Percentiles rank a stretch among this genome's conserved stretches.
Evolutionary conservation across 2,329 filamentous ascomycete genomes (phyloP).

Genomic region (Fusarium incarnatum): DNA sequence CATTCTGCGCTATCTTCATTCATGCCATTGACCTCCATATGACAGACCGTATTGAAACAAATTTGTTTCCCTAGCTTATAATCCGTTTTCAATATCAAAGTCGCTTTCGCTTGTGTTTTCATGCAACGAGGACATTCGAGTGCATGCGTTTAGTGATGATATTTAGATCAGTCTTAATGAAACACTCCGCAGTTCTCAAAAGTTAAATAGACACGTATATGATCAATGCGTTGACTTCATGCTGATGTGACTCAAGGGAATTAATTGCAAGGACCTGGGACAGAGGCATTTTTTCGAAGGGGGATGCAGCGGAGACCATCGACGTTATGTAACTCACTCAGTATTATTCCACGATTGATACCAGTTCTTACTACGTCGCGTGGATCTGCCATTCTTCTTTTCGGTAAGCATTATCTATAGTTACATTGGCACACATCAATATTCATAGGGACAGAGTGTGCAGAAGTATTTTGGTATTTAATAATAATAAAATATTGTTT

Average conservation of each 20-base stretch:
- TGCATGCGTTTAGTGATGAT: fast-evolving
- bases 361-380: too few species aligned
- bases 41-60: neutral
- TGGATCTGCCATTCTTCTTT: too few species aligned
- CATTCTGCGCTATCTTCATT: neutral
- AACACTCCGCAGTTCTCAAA: neutral
- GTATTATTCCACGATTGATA: too few species aligned
- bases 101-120: fast-evolving
- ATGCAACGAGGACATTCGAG: neutral
- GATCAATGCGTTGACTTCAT: neutral
- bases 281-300: neutral
- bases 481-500: too few species aligned
- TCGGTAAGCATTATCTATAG: too few species aligned
- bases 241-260: neutral
- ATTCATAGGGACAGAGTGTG: too few species aligned
- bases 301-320: too few species aligned
- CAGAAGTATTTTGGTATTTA: too few species aligned
- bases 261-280: too few species aligned
- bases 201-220: neutral
- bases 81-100: neutral
- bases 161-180: neutral
- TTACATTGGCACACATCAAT: too few species aligned
- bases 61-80: neutral
- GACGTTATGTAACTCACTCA: too few species aligned
- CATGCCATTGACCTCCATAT: neutral